Evolutionary conservation across 345 rosid species (phyloP).

Genomic region (Syzygium aqueum): DNA sequence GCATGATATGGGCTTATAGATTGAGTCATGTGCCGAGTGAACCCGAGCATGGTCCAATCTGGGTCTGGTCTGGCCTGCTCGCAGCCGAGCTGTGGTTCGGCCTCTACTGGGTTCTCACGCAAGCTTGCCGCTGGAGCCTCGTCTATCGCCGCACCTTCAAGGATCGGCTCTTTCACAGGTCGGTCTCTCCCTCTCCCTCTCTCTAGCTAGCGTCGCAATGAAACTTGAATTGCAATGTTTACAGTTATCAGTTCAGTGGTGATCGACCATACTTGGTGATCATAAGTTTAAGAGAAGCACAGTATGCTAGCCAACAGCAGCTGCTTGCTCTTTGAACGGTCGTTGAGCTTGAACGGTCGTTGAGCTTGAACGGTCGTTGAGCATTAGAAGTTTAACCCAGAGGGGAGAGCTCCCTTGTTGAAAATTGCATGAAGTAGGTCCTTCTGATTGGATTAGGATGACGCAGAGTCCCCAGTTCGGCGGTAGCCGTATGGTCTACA

Average conservation of each 20-base stretch:
- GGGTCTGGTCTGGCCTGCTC: slow-evolving; percentile 41
- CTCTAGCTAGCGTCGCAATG: not conserved
- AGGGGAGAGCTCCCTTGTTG: not conserved
- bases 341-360: too few relatives aligned
- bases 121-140: slow-evolving; percentile 35
- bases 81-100: slow-evolving; percentile 43
- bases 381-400: not conserved
- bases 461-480: not conserved
- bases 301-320: not conserved
- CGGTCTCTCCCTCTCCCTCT: not conserved
- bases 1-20: slow-evolving; percentile 21
- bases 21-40: slow-evolving; percentile 12
- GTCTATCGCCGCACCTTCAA: slow-evolving; percentile 27
- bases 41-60: slow-evolving; percentile 5
- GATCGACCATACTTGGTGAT: not conserved
- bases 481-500: not conserved
- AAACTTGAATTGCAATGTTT: not conserved
- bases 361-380: too few relatives aligned
- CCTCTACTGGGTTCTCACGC: slow-evolving; percentile 36
- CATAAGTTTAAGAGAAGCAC: not conserved
- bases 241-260: not conserved
- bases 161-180: slow-evolving; percentile 42
- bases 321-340: not conserved
- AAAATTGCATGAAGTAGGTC: not conserved
- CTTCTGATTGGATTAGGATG: not conserved